Conservation (phyloP, 2,329 filamentous ascomycete species). For the Ramichloridium luteum region DNA sequence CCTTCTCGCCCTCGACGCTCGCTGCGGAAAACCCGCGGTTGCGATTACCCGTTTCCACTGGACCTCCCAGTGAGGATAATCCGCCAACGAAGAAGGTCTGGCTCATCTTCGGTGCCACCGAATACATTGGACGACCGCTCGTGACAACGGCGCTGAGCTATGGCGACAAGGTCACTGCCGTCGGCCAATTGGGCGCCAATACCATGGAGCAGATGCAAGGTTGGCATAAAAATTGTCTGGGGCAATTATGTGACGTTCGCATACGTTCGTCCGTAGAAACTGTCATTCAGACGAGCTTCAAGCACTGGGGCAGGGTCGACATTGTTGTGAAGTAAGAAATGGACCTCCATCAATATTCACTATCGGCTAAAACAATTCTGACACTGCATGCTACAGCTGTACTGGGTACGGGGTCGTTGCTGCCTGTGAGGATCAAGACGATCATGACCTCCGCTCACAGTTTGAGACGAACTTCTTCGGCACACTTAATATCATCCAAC, state of each 20-base stretch:
- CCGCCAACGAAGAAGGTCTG: slow-evolving; percentile 69
- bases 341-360: background rate
- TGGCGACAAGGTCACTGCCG: slow-evolving; percentile 73
- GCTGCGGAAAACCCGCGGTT: slow-evolving; percentile 15
- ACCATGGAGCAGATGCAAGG: slow-evolving; percentile 58
- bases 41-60: slow-evolving; percentile 69
- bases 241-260: slow-evolving; percentile 81
- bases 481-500: slow-evolving; percentile 82
- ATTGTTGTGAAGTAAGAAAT: slow-evolving; percentile 60
- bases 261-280: slow-evolving; percentile 62
- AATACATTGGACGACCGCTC: slow-evolving; percentile 86
- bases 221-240: slow-evolving; percentile 60
- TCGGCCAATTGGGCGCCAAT: slow-evolving; percentile 72
- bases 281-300: slow-evolving; percentile 58
- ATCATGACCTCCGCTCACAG: slow-evolving; percentile 86
- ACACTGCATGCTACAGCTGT: slow-evolving; percentile 37
- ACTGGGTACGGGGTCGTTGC: slow-evolving; percentile 93
- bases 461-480: slow-evolving; percentile 98
- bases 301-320: slow-evolving; percentile 63
- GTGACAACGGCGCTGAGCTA: slow-evolving; percentile 70
- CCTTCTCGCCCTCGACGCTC: no score
- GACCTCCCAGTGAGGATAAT: slow-evolving; percentile 62
- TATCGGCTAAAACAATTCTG: background rate
- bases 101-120: slow-evolving; percentile 95
- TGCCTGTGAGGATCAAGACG: slow-evolving; percentile 91